Percentiles rank a stretch among this genome's conserved stretches.
These are phyloP conservation scores for Irpex sp. DNA, from an alignment of 1,284 basidiomycete species.

Conservation along the genomic window DNA sequence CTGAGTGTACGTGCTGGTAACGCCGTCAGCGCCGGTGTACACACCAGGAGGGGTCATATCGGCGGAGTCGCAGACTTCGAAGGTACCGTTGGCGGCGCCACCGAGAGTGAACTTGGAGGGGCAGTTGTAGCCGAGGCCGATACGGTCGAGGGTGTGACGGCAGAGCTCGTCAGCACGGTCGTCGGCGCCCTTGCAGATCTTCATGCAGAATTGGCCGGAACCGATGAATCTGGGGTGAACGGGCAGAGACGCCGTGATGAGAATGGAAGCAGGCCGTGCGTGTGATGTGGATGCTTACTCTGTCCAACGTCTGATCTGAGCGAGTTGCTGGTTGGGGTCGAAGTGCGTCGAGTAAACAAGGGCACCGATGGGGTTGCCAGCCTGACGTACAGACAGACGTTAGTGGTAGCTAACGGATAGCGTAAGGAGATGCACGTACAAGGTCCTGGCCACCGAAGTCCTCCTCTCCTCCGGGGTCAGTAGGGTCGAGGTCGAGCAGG, in stretches of 20 bases:
- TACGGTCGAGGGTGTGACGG: conserved; percentile 45
- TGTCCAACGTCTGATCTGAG: conserved; percentile 44
- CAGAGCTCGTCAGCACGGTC: conserved; percentile 36
- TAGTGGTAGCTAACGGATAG: neutral
- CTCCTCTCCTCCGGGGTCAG: conserved; percentile 67
- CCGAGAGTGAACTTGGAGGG: conserved; percentile 26
- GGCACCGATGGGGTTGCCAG: conserved; percentile 52
- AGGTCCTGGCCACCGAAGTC: conserved; percentile 49
- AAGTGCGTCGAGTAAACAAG: conserved; percentile 42
- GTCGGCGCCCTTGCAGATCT: conserved; percentile 46
- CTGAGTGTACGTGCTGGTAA: conserved; percentile 50
- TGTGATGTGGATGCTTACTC: conserved; percentile 27
- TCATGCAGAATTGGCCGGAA: conserved; percentile 44
- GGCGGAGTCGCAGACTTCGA: conserved; percentile 52
- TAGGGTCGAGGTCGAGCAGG: conserved; percentile 45
- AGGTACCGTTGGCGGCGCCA: conserved; percentile 33
- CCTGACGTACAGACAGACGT: conserved; percentile 17
- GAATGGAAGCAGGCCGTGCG: neutral
- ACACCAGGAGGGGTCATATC: conserved; percentile 56
- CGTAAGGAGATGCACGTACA: neutral
- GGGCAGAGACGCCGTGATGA: neutral
- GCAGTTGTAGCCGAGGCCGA: conserved; percentile 48
- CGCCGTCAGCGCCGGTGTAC: conserved; percentile 43
- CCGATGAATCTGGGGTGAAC: conserved; percentile 41
- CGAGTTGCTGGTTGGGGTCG: conserved; percentile 23